phyloP scores from a whole-genome alignment of 139 green algal genomes.

The Chlamydomonas asymmetrica region DNA sequence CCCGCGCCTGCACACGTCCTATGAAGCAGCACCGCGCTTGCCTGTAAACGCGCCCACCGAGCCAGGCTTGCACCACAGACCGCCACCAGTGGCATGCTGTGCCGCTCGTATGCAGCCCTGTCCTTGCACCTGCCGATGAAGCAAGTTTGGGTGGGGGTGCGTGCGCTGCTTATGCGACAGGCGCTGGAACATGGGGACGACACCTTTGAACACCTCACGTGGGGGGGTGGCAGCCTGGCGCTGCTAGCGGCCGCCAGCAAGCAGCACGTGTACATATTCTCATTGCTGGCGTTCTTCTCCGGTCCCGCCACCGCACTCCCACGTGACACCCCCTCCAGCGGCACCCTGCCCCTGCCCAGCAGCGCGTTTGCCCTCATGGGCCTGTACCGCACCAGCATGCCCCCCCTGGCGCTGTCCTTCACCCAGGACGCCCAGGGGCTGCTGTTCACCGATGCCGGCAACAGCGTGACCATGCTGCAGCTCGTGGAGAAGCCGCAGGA shows the following conservation, averaged over 20 bases:
- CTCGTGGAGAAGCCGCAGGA: constrained; percentile 6
- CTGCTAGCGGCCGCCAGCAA: constrained; percentile 38
- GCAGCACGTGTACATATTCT: constrained; percentile 46
- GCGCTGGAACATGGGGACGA: constrained; percentile 23
- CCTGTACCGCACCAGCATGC: constrained; percentile 19
- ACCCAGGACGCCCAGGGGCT: constrained; percentile 51
- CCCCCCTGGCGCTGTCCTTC: constrained; percentile 40
- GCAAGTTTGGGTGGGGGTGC: too few relatives aligned
- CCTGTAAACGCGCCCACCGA: too few relatives aligned
- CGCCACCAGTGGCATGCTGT: too few relatives aligned
- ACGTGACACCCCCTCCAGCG: too few relatives aligned
- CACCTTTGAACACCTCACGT: constrained; percentile 24
- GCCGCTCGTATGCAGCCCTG: too few relatives aligned
- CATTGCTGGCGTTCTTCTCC: constrained; percentile 33
- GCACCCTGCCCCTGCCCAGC: constrained; percentile 35
- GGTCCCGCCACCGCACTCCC: background rate
- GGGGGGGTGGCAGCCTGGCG: constrained; percentile 39
- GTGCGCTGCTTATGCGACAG: constrained; percentile 20
- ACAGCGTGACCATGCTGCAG: constrained; percentile 49
- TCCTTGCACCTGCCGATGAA: too few relatives aligned
- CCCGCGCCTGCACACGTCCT: too few relatives aligned
- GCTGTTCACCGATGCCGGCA: constrained; percentile 39
- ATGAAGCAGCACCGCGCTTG: too few relatives aligned
- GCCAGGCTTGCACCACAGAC: too few relatives aligned
- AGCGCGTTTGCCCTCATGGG: constrained; percentile 16